Conservation (phyloP, 805 yeast species). For the Candida anglica region DNA sequence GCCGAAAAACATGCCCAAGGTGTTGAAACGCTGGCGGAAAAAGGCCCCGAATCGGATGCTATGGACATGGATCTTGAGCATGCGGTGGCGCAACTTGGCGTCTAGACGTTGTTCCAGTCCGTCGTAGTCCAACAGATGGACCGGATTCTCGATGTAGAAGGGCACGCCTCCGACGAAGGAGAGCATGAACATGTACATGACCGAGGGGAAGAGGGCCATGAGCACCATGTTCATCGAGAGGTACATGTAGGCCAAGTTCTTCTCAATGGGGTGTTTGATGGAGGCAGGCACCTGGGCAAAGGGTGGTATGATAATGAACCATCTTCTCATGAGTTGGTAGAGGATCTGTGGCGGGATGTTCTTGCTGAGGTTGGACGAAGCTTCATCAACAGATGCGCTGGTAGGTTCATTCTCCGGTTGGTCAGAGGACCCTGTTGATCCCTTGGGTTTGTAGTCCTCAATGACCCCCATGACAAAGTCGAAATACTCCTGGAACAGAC, state of each 20-base stretch:
- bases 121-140: no score
- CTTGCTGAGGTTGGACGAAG: neutral
- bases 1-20: conserved; percentile 13
- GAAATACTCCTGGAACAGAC: conserved; percentile 8
- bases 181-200: conserved; percentile 15
- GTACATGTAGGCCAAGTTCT: conserved; percentile 11
- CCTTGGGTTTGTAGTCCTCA: no score
- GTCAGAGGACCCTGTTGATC: no score
- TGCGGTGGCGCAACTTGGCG: no score
- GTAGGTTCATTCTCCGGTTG: no score
- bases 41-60: conserved; percentile 8
- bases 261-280: conserved; percentile 10
- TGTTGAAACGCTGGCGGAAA: conserved; percentile 16
- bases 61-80: neutral
- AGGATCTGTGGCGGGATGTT: conserved; percentile 2
- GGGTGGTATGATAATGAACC: conserved; percentile 19
- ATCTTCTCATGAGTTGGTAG: conserved; percentile 15
- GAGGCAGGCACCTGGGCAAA: conserved; percentile 9
- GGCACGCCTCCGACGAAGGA: conserved; percentile 19
- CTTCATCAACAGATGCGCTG: no score
- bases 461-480: conserved; percentile 4
- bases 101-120: no score
- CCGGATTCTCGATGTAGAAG: conserved; percentile 9
- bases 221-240: conserved; percentile 11
- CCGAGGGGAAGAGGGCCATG: conserved; percentile 19